Base-by-base conservation (phyloP, 805 yeast genomes). In the Cyberlindnera nakhonratchasimensis region DNA sequence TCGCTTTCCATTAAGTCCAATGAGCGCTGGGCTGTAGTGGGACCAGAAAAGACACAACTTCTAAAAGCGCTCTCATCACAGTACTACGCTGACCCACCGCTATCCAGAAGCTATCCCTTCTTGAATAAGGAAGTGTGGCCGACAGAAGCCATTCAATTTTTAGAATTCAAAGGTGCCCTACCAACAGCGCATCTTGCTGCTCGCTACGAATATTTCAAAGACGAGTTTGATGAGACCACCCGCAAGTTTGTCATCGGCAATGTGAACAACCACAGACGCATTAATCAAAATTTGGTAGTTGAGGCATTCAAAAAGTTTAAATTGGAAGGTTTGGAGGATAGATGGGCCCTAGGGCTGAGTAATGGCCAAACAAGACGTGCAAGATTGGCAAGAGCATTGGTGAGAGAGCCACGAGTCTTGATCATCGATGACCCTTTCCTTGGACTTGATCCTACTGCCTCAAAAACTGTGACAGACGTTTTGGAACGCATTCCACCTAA, bases 351-450 rank as follows among this genome's bases (percentile, higher is more conserved):
- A 60, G 86, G 91, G 0, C 67, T 93, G 33, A 86, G 96, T 61
- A 93, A 93, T 61, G 99, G 99, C 0, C 99, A 93, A 62, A 80
- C 86, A 60, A 72, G 99, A 53, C 70, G 99, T 38, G 96, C 97
- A 0, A 72, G 96, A 47, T 65, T 93, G 21, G 98, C 96, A 0
- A 74, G 76, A 46, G 79, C 89, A 0, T 54, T 93, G 32, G 71
- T 87, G 42, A 67, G 70, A 34, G 66, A 74, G 25, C 96, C 97
- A 0, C 67, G 70, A 33, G 50, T 89, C 23, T 64, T 89, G 40
- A 59, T 91, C 5, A 71, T 91, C 16, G 98, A 93, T 61, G 98
- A 93, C 55, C 96, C 96, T 9, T 91, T 89, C 54, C 62, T 93
- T 30, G 99, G 98, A 0, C 68, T 91, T 14, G 99, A 91, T 55